phyloP scores from a whole-genome alignment of 768 basidiomycete species.

The Mycena chlorophos region DNA sequence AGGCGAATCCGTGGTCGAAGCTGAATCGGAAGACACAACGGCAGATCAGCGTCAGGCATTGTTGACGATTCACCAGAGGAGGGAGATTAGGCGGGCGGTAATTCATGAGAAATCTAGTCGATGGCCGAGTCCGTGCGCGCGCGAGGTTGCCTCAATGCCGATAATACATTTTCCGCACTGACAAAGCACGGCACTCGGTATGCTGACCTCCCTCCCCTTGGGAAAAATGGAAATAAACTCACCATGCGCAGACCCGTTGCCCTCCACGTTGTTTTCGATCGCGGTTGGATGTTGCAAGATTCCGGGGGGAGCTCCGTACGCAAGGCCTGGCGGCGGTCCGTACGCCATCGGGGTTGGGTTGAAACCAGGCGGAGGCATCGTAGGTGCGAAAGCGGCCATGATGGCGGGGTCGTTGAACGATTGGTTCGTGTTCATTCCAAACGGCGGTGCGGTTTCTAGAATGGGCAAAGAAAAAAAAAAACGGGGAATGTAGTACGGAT shows the following conservation, averaged over 20 bases:
- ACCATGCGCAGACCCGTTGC: conserved; percentile 55
- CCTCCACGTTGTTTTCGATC: conserved; percentile 27
- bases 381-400: conserved; percentile 68
- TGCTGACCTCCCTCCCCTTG: conserved; percentile 83
- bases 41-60: conserved; percentile 53
- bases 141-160: conserved; percentile 57
- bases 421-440: conserved; percentile 35
- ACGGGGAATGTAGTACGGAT: conserved; percentile 27
- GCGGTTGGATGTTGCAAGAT: conserved; percentile 28
- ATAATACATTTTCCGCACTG: conserved; percentile 82
- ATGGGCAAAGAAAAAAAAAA: conserved; percentile 24
- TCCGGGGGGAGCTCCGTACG: conserved; percentile 39
- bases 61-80: conserved; percentile 51
- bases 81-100: conserved; percentile 39
- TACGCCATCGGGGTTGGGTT: conserved; percentile 36
- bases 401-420: conserved; percentile 77
- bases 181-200: conserved; percentile 87
- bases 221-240: conserved; percentile 56
- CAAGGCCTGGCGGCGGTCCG: conserved; percentile 71
- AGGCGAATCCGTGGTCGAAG: conserved; percentile 43
- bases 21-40: conserved; percentile 39
- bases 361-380: conserved; percentile 34
- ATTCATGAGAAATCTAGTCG: conserved; percentile 37
- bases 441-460: conserved; percentile 37
- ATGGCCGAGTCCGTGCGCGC: conserved; percentile 38